phyloP scores from a whole-genome alignment of 306 rosid genomes.

The Senna siamea region DNA sequence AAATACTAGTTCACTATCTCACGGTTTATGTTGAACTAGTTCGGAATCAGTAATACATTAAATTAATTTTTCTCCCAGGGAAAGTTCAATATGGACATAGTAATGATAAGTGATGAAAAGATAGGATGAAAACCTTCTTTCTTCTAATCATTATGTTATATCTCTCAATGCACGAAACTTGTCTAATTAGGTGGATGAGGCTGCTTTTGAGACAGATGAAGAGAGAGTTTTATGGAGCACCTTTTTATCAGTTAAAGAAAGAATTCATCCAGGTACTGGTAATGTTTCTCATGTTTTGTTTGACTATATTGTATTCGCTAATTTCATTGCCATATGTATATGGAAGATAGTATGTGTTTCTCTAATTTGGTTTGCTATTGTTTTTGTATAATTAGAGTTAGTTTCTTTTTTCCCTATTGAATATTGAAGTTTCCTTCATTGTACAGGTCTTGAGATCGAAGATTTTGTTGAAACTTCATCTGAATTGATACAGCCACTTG shows the following conservation, averaged over 20 bases:
- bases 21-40: not conserved
- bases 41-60: not conserved
- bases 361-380: not conserved
- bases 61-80: conserved; percentile 2
- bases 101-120: not conserved
- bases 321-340: not conserved
- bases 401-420: not conserved
- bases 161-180: conserved; percentile 28
- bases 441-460: conserved; percentile 67
- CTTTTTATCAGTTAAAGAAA: conserved; percentile 59
- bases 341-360: not conserved
- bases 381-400: not conserved
- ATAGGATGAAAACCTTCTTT: not conserved
- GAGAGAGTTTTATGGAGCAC: conserved; percentile 79
- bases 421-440: conserved; percentile 30
- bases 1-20: conserved; percentile 12
- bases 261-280: conserved; percentile 63
- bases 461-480: conserved; percentile 73
- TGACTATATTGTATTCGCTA: not conserved
- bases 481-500: conserved; percentile 83
- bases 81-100: not conserved
- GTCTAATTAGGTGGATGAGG: conserved; percentile 67
- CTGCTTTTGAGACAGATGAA: conserved; percentile 74
- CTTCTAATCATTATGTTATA: conserved; percentile 5
- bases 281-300: conserved; percentile 9